Evolutionary conservation across 768 basidiomycete species (phyloP), one percentile per base, ranked within the genome.

Genomic region (Thelephora ganbajun): DNA sequence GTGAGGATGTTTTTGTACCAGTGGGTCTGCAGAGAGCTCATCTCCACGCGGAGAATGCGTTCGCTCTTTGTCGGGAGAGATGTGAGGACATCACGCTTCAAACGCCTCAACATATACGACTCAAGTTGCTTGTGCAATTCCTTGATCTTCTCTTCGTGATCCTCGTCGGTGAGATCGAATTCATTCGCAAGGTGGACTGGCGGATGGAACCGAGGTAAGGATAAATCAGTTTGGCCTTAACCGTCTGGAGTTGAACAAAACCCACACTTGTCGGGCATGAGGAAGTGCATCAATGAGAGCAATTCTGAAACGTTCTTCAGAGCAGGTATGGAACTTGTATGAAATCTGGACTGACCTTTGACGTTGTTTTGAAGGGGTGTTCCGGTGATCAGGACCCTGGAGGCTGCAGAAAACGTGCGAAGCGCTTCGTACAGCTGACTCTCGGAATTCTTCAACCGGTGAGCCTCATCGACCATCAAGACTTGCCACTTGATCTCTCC

Each of bases 361-460:
- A 99, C 94, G 60, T 96, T 99, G 69, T 99, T 99, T 64, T 99
- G 96, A 47, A 99, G 69, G 20, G 96, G 96, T 2, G 96, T 99
- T 13, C 96, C 96, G 1, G 96, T 99, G 61, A 99, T 98, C 56
- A 99, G 79, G 48, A 99, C 74, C 66, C 94, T 92, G 34, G 87
- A 91, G 3, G 85, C 83, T 39, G 91, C 83, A 43, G 79, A 75
- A 69, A 98, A 99, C 52, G 86, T 77, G 57, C 78, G 73, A 47
- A 99, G 71, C 4, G 93, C 93, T 61, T 98, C 91, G 64, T 98
- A 98, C 46, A 99, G 63, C 67, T 97, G 93, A 56, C 88, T 90
- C 63, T 98, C 96, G 48, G 87, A 89, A 64, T 99, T 98, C 72
- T 99, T 99, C 55, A 99, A 65, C 13, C 96, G 88, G 68, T 99